phyloP scores from a whole-genome alignment of 164 flowering plant genomes.

The Vitis amurensis region DNA sequence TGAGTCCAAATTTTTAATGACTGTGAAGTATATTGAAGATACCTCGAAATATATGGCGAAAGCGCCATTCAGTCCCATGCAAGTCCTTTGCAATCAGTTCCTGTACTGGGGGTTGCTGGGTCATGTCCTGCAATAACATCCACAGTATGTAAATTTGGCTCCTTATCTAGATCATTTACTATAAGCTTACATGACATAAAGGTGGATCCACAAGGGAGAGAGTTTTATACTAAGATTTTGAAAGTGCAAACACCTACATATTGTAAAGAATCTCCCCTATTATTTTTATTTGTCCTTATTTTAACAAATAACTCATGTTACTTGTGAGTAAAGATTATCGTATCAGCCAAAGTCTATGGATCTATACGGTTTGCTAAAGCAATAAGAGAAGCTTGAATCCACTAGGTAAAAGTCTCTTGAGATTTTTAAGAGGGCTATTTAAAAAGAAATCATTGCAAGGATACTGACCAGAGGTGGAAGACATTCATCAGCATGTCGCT shows the following conservation, averaged over 20 bases:
- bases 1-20: not conserved
- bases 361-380: too few relatives aligned
- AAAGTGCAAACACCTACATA: not conserved
- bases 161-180: not conserved
- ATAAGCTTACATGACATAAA: not conserved
- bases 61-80: conserved; percentile 60
- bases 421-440: not conserved
- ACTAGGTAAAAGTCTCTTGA: too few relatives aligned
- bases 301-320: not conserved
- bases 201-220: not conserved
- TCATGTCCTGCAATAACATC: conserved; percentile 49
- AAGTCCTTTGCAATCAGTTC: conserved; percentile 61
- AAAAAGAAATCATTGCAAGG: not conserved
- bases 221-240: not conserved
- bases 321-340: too few relatives aligned
- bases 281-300: not conserved
- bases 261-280: not conserved
- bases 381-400: not conserved
- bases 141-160: not conserved
- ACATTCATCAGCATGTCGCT: conserved; percentile 53
- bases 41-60: conserved; percentile 72
- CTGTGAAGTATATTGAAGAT: not conserved
- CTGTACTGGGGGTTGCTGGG: conserved; percentile 48
- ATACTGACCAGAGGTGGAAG: conserved; percentile 57
- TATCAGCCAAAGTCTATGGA: too few relatives aligned